Evolutionary conservation across 2,329 filamentous ascomycete genomes (phyloP).

Genomic region (Aspergillus nomiae): DNA sequence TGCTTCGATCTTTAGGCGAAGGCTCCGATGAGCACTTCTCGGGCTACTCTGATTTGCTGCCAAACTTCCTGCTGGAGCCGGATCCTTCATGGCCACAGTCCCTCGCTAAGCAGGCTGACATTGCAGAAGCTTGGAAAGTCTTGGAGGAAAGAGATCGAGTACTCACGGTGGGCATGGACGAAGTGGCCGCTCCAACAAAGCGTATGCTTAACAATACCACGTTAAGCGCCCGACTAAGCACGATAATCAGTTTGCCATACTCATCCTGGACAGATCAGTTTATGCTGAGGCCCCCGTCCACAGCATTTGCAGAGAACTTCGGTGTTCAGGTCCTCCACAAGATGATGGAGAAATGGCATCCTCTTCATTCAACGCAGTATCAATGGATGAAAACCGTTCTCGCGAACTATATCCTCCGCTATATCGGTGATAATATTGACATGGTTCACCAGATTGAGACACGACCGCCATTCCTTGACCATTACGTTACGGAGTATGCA

Average conservation of each 20-base stretch:
- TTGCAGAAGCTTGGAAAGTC: conserved; percentile 7
- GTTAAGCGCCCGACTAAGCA: conserved; percentile 37
- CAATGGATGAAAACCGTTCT: conserved; percentile 15
- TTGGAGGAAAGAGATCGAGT: background rate
- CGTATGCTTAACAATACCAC: conserved; percentile 44
- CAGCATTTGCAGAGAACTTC: conserved; percentile 13
- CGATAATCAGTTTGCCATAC: conserved; percentile 37
- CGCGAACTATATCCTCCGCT: conserved; percentile 18
- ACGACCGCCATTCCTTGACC: conserved; percentile 35
- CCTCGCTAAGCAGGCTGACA: conserved; percentile 16
- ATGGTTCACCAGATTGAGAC: conserved; percentile 33
- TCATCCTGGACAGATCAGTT: conserved; percentile 32
- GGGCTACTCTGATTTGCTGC: conserved; percentile 52
- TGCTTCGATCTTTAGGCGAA: conserved; percentile 36
- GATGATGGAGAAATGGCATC: conserved; percentile 12
- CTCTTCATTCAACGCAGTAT: conserved; percentile 14
- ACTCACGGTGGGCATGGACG: background rate
- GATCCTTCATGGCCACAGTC: conserved; percentile 43
- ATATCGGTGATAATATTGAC: conserved; percentile 22
- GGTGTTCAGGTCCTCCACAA: conserved; percentile 5
- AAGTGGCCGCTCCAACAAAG: conserved; percentile 30
- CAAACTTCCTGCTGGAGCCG: conserved; percentile 53
- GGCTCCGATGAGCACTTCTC: conserved; percentile 58
- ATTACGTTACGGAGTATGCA: conserved; percentile 33
- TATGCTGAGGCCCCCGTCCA: conserved; percentile 17